Percentiles rank a stretch among this genome's conserved stretches.
These are phyloP conservation scores for Alternaria rosae DNA, from an alignment of 2,329 filamentous ascomycete species.

Conservation along the genomic window DNA sequence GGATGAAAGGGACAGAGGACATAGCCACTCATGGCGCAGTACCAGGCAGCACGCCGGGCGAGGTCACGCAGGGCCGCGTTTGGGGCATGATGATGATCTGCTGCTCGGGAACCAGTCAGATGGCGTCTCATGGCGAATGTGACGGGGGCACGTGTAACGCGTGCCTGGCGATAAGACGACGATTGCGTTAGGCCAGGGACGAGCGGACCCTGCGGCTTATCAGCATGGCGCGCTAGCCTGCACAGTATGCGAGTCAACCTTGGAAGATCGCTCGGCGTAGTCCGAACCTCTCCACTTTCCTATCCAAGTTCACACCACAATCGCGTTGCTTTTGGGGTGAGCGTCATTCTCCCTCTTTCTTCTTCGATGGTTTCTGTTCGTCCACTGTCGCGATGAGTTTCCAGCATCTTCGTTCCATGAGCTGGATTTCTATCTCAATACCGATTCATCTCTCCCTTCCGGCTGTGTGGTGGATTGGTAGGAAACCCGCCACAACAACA, in stretches of 20 bases:
- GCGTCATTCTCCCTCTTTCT: not conserved
- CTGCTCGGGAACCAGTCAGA: constrained; percentile 13
- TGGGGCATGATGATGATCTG: constrained; percentile 44
- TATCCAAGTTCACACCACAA: not conserved
- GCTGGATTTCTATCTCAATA: not conserved
- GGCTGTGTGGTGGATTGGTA: not conserved
- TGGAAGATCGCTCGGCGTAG: constrained; percentile 2
- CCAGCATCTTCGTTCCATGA: not conserved
- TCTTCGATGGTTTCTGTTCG: not conserved
- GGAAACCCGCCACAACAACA: not conserved
- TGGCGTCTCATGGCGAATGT: constrained; percentile 12
- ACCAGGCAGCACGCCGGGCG: constrained; percentile 27
- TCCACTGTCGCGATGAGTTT: not conserved
- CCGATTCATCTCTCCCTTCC: not conserved
- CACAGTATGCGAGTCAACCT: not conserved
- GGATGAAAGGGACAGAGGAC: constrained; percentile 24
- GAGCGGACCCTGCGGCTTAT: constrained; percentile 10
- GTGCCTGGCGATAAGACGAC: constrained; percentile 15
- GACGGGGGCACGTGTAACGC: constrained; percentile 21
- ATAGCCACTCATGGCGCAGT: constrained; percentile 47
- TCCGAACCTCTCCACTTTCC: not conserved
- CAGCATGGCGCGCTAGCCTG: constrained; percentile 9
- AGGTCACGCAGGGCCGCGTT: constrained; percentile 40
- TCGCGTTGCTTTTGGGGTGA: not conserved
- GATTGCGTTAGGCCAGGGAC: constrained; percentile 3